Evolutionary conservation across 495 filamentous ascomycete species (phyloP).

Genomic region (Aspergillus bertholletiae): DNA sequence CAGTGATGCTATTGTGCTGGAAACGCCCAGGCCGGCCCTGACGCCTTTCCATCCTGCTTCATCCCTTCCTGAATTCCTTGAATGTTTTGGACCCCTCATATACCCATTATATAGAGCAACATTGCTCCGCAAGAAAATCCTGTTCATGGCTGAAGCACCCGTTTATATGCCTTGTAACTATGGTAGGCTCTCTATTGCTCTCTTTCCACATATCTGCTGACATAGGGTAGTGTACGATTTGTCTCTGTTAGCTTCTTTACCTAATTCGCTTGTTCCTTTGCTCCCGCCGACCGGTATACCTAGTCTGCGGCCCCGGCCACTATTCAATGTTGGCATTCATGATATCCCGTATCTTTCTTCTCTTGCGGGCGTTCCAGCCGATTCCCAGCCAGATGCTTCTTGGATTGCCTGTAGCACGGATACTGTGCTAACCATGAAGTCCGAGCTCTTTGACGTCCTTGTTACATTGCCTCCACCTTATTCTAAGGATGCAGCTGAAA

Average conservation of each 20-base stretch:
- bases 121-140: slow-evolving; percentile 78
- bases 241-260: slow-evolving; percentile 81
- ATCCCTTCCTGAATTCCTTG: slow-evolving; percentile 70
- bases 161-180: slow-evolving; percentile 84
- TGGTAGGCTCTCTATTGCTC: slow-evolving; percentile 48
- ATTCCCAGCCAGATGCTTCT: slow-evolving; percentile 54
- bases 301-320: slow-evolving; percentile 67
- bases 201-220: neutral
- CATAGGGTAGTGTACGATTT: slow-evolving; percentile 76
- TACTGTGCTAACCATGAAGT: slow-evolving; percentile 80
- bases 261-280: slow-evolving; percentile 61
- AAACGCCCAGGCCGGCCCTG: slow-evolving; percentile 65
- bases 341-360: slow-evolving; percentile 77
- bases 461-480: slow-evolving; percentile 70
- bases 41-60: slow-evolving; percentile 81
- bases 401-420: slow-evolving; percentile 97
- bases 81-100: slow-evolving; percentile 82
- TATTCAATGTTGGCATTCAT: slow-evolving; percentile 89
- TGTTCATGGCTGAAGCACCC: slow-evolving; percentile 79
- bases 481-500: slow-evolving; percentile 52
- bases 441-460: slow-evolving; percentile 80
- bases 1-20: slow-evolving; percentile 49
- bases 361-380: slow-evolving; percentile 22
- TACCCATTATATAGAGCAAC: slow-evolving; percentile 91
- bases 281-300: slow-evolving; percentile 37